phyloP scores from a whole-genome alignment of 2,329 filamentous ascomycete genomes.

The Phyllosticta capitalensis region DNA sequence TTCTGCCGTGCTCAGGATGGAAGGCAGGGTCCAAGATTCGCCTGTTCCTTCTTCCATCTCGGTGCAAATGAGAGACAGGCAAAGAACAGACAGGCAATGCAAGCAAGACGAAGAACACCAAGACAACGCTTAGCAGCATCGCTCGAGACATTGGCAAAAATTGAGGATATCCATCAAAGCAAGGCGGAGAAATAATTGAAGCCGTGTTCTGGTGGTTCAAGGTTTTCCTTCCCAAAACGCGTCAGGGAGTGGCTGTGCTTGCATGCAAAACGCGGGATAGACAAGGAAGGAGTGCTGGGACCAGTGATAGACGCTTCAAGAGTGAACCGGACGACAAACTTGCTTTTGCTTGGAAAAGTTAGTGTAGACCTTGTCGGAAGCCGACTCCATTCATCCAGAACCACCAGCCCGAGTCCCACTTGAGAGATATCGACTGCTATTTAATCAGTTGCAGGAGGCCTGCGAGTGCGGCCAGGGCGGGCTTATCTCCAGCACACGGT shows the following conservation, averaged over 20 bases:
- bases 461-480: too few species aligned
- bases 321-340: neutral
- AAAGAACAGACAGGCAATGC: neutral
- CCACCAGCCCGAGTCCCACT: too few species aligned
- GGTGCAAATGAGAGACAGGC: neutral
- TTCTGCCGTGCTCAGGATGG: neutral
- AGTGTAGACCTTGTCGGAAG: neutral
- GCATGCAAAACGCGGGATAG: neutral
- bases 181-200: neutral
- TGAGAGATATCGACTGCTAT: too few species aligned
- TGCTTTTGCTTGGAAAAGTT: neutral
- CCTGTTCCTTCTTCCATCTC: neutral
- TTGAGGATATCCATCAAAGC: neutral
- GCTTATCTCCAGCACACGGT: too few species aligned
- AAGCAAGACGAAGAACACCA: neutral
- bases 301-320: neutral
- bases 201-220: neutral
- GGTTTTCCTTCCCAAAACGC: neutral
- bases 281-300: neutral
- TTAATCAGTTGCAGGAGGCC: too few species aligned
- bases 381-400: neutral
- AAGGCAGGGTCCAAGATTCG: neutral
- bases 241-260: neutral
- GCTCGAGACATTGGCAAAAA: neutral
- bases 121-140: neutral